Conservation (phyloP, 768 basidiomycete genomes). For the Tephrocybe rancida region DNA sequence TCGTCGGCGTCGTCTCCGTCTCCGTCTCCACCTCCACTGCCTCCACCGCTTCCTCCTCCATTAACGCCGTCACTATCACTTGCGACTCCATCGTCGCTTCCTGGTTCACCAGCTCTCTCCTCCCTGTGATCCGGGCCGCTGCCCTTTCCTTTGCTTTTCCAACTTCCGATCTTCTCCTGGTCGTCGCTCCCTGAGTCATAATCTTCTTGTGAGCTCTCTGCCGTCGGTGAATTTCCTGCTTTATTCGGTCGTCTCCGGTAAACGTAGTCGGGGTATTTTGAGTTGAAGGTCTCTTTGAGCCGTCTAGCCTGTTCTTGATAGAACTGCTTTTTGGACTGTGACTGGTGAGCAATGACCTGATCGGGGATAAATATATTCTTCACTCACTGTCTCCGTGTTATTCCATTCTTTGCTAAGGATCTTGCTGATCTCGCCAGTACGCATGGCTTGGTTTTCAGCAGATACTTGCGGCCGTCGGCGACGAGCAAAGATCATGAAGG, state of each 20-base stretch:
- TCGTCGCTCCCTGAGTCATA: no score
- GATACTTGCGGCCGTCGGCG: constrained; percentile 84
- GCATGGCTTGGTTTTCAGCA: constrained; percentile 86
- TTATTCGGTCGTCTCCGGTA: constrained; percentile 89
- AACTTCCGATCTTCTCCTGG: no score
- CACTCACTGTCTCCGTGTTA: constrained; percentile 69
- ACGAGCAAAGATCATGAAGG: constrained; percentile 92
- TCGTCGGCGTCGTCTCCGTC: no score
- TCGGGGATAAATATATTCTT: constrained; percentile 2
- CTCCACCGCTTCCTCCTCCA: no score
- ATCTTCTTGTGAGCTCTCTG: no score
- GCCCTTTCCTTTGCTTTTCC: no score
- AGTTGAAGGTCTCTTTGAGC: constrained; percentile 84
- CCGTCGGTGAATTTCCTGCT: constrained; percentile 63
- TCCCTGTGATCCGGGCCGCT: no score
- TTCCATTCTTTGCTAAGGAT: constrained; percentile 88
- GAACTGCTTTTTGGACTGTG: constrained; percentile 79
- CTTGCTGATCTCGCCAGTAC: constrained; percentile 89
- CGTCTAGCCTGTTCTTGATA: constrained; percentile 87
- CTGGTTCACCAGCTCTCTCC: no score
- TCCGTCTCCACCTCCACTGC: no score
- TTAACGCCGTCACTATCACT: no score
- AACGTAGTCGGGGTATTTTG: constrained; percentile 87
- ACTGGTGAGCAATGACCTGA: neutral
- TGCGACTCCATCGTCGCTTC: no score